phyloP scores from a whole-genome alignment of 495 filamentous ascomycete species.

The Penicillium atrosanguineum region DNA sequence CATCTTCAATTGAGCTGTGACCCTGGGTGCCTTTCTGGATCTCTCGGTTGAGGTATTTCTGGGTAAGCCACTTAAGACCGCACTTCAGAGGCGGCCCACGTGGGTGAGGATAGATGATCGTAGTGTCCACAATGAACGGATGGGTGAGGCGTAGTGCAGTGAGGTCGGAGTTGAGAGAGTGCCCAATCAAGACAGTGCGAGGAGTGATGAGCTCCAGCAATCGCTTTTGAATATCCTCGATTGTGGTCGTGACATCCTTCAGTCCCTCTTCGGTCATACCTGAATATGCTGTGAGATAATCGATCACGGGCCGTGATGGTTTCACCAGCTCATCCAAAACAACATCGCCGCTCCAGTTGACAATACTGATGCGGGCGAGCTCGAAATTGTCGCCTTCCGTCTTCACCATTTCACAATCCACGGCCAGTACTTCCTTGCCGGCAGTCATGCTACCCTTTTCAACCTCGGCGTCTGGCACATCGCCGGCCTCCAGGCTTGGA shows the following conservation, averaged over 20 bases:
- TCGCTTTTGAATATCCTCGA: slow-evolving; percentile 76
- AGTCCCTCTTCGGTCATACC: slow-evolving; percentile 87
- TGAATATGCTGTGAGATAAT: slow-evolving; percentile 87
- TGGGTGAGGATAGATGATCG: slow-evolving; percentile 79
- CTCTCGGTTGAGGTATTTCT: slow-evolving; percentile 75
- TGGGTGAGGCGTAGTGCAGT: slow-evolving; percentile 80
- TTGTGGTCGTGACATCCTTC: slow-evolving; percentile 74
- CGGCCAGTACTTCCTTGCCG: slow-evolving; percentile 73
- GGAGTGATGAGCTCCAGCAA: slow-evolving; percentile 72
- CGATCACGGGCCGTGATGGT: slow-evolving; percentile 74
- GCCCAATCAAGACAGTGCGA: slow-evolving; percentile 78
- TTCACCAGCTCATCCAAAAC: slow-evolving; percentile 91
- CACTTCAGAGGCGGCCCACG: slow-evolving; percentile 70
- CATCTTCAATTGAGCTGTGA: slow-evolving; percentile 91
- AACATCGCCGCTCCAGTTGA: slow-evolving; percentile 80
- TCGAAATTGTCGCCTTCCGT: slow-evolving; percentile 72
- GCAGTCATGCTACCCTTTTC: slow-evolving; percentile 79
- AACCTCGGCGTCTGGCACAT: slow-evolving; percentile 65
- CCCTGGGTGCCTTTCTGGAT: slow-evolving; percentile 80
- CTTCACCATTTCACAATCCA: slow-evolving; percentile 97
- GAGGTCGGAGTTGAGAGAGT: slow-evolving; percentile 89
- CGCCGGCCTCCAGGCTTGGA: slow-evolving; percentile 60
- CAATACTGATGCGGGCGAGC: slow-evolving; percentile 81
- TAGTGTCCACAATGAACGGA: slow-evolving; percentile 89
- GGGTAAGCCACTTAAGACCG: slow-evolving; percentile 78